Evolutionary conservation across 352 stramenopile species (phyloP).

Genomic region (Phytopythium ostracodes): DNA sequence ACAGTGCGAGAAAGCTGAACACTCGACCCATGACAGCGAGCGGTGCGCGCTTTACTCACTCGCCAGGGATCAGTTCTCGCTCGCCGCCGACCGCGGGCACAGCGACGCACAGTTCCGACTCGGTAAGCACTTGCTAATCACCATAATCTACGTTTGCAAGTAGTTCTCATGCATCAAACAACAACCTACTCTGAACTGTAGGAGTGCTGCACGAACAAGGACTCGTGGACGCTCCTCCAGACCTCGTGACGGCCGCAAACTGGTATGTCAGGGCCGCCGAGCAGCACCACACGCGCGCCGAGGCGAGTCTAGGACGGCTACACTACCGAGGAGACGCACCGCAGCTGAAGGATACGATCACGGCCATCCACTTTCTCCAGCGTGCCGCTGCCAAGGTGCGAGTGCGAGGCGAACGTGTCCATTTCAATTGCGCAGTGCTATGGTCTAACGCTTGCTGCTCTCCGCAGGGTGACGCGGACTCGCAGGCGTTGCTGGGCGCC

Average conservation of each 20-base stretch:
- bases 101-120: constrained; percentile 51
- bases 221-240: constrained; percentile 7
- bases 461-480: constrained; percentile 33
- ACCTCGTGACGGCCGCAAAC: constrained; percentile 20
- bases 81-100: constrained; percentile 53
- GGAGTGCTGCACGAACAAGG: constrained; percentile 37
- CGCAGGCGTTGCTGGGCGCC: constrained; percentile 40
- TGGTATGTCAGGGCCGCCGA: constrained; percentile 63
- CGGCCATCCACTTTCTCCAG: constrained; percentile 68
- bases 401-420: neutral
- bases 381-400: constrained; percentile 43
- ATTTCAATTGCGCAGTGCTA: too few species aligned
- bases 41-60: constrained; percentile 33
- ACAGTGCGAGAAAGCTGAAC: constrained; percentile 45
- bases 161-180: neutral
- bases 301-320: constrained; percentile 47
- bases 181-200: constrained; percentile 3
- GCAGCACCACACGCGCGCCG: constrained; percentile 37
- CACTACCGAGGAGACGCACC: constrained; percentile 16
- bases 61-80: constrained; percentile 34
- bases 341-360: constrained; percentile 26
- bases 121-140: constrained; percentile 10
- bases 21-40: constrained; percentile 26
- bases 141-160: neutral
- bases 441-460: neutral